Base-by-base conservation (phyloP, 2,329 filamentous ascomycete genomes). In the Exophiala sideris region DNA sequence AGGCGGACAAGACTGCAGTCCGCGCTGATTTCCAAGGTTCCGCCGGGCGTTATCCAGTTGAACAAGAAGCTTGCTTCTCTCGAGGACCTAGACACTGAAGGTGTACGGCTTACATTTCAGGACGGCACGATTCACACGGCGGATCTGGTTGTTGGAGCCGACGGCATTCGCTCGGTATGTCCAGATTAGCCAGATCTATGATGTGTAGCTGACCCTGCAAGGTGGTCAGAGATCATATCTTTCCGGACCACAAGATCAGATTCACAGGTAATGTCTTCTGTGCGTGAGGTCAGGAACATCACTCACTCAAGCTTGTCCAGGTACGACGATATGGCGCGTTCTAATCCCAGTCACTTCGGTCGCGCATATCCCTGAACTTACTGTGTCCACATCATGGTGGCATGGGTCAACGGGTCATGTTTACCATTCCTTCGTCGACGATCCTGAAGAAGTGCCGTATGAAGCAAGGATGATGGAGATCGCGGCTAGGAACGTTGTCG, bases 261-360 rank as follows among this genome's bases (percentile, higher is more conserved):
- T 79, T 79, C 58, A 79, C 68, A 18, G 67, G 69, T 39, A 60
- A 65, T 52, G 60, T 57, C 21, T 54, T n/a, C 36, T 35, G 24
- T 5, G 7, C 24, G 7, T 8, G 7, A 29, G 8, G 38, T 67
- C 29, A 51, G 65, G 12, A 45, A 58, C 0, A 45, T 57, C 12
- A 14, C 41, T 4, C 7, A 21, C 9, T 32, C 71, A 66, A 34
- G 61, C 63, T 29, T 66, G 66, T 46, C 64, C 68, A 32, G 76
- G 76, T 1, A 78, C 72, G 1, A 78, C 73, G 1, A 77, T 78
- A 42, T 79, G 73, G 71, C 73, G 76, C 2, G 67, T 71, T 0
- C 59, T 79, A 6, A 64, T 79, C 3, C 71, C 73, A 1, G 67
- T 65, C 42, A 68, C 65, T 35, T 64, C 57, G 40, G 68, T 73